phyloP scores from a whole-genome alignment of 208 protist species.

The Trichomonas gallinae region DNA sequence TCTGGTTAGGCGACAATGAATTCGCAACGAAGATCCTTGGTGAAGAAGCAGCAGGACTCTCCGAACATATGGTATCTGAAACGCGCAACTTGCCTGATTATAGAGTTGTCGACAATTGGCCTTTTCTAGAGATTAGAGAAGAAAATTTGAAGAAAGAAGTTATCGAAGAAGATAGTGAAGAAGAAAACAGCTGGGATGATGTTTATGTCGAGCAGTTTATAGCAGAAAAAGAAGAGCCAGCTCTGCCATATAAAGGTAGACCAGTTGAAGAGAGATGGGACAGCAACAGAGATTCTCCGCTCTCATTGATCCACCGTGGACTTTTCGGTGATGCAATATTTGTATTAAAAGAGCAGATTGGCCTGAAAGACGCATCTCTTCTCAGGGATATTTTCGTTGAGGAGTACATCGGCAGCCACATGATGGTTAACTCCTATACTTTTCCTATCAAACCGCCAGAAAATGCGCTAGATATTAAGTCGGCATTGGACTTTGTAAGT shows the following conservation, averaged over 20 bases:
- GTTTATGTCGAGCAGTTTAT: not conserved
- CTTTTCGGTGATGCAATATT: not conserved
- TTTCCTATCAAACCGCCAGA: not conserved
- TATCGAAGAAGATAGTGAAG: not conserved
- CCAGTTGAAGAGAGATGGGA: not conserved
- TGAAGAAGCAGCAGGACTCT: not conserved
- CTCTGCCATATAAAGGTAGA: not conserved
- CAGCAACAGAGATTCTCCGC: not conserved
- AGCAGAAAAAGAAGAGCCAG: not conserved
- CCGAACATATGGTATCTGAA: not conserved
- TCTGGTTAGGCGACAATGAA: not conserved
- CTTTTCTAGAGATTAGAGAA: not conserved
- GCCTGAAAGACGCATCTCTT: not conserved
- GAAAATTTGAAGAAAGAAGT: not conserved
- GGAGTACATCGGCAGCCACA: not conserved
- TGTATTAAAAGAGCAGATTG: not conserved
- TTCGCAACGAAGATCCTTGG: not conserved
- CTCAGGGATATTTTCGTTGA: not conserved
- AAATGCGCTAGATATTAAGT: not conserved
- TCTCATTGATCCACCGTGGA: not conserved
- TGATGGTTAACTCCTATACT: too few relatives aligned
- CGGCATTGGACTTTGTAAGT: not conserved
- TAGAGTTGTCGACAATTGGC: not conserved
- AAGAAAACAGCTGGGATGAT: not conserved
- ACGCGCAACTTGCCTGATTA: not conserved